Evolutionary conservation across 768 basidiomycete genomes (phyloP).

Genomic region (Multifurca ochricompacta): DNA sequence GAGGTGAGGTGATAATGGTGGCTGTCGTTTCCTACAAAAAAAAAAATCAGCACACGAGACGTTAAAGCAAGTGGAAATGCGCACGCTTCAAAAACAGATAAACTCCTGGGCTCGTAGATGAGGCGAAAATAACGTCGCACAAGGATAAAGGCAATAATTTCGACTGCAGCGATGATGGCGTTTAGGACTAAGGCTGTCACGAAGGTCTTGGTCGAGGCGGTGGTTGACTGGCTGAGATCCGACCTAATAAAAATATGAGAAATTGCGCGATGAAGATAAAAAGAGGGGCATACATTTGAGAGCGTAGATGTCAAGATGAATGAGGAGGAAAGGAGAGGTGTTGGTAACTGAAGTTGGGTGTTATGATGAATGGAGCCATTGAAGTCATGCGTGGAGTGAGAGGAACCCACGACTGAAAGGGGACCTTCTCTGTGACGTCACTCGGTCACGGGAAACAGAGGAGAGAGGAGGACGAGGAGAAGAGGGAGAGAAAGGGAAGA

Average conservation of each 20-base stretch:
- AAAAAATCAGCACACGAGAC: neutral
- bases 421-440: neutral
- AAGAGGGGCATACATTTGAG: conserved; percentile 6
- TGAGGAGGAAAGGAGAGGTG: neutral
- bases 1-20: conserved; percentile 41
- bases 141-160: conserved; percentile 74
- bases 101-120: conserved; percentile 82
- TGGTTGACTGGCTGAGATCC: conserved; percentile 37
- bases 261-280: neutral
- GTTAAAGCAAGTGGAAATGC: conserved; percentile 19
- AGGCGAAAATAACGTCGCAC: conserved; percentile 78
- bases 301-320: neutral
- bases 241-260: neutral
- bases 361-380: neutral
- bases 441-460: no score
- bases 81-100: conserved; percentile 46
- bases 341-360: neutral
- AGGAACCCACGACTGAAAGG: neutral
- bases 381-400: neutral
- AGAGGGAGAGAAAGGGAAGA: no score
- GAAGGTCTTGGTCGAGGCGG: conserved; percentile 73
- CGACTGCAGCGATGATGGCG: conserved; percentile 56
- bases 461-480: no score
- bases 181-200: conserved; percentile 84
- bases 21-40: conserved; percentile 45